phyloP scores from a whole-genome alignment of 176 grass and related monocot genomes.

The Saccharum spontaneum region DNA sequence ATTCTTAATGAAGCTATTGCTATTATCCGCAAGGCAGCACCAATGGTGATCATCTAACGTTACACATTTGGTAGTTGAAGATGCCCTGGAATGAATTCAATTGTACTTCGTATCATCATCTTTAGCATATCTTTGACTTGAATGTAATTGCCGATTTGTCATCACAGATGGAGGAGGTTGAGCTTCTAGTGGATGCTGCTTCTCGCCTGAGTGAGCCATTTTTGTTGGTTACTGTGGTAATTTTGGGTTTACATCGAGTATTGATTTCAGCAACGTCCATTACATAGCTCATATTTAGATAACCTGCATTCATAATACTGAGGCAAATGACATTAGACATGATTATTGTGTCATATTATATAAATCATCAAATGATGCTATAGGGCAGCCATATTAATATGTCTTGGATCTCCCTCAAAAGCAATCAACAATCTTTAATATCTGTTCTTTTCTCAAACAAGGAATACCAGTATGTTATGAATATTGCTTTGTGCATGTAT shows the following conservation, averaged over 20 bases:
- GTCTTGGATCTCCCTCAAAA: slow-evolving; percentile 7
- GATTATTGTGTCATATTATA: slow-evolving; percentile 5
- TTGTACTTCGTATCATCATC: slow-evolving; percentile 37
- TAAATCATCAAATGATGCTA: slow-evolving; percentile 19
- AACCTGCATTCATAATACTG: slow-evolving; percentile 8
- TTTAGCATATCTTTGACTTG: slow-evolving; percentile 46
- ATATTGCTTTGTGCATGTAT: neutral
- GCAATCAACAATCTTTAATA: neutral
- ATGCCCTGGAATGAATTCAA: slow-evolving; percentile 68
- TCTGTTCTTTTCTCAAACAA: neutral
- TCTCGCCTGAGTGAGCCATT: slow-evolving; percentile 94
- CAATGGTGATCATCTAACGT: slow-evolving; percentile 99
- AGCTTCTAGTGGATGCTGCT: slow-evolving; percentile 90
- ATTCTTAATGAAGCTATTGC: slow-evolving; percentile 77
- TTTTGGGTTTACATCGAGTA: slow-evolving; percentile 46
- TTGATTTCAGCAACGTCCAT: slow-evolving; percentile 33
- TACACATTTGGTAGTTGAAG: slow-evolving; percentile 98
- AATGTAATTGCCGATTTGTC: slow-evolving; percentile 53
- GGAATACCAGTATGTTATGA: neutral
- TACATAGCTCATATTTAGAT: neutral
- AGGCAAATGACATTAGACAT: neutral
- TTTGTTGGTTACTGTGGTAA: slow-evolving; percentile 99
- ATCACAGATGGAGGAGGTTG: slow-evolving; percentile 95
- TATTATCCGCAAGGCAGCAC: slow-evolving; percentile 81
- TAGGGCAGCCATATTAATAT: neutral